phyloP scores from a whole-genome alignment of 331 rosid species.

The Malus hybrid region DNA sequence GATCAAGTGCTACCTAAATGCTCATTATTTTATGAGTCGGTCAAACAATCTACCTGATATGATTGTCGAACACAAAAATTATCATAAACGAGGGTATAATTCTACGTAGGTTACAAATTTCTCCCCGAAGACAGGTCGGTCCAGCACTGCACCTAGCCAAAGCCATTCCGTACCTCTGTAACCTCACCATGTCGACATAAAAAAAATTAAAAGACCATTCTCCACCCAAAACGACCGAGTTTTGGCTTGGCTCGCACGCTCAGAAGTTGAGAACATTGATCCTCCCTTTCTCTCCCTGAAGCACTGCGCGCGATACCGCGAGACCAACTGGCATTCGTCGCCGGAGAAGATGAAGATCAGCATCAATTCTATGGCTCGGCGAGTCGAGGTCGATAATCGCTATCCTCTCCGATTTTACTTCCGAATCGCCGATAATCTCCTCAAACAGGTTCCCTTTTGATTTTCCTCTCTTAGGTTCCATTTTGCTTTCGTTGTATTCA shows the following conservation, averaged over 20 bases:
- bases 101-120: too few species aligned
- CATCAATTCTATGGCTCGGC: slow-evolving; percentile 56
- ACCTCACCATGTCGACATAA: slow-evolving; percentile 32
- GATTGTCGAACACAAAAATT: neutral
- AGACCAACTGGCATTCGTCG: slow-evolving; percentile 20
- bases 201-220: neutral
- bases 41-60: neutral
- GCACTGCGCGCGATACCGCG: neutral
- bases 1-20: neutral
- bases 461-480: neutral
- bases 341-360: slow-evolving; percentile 58
- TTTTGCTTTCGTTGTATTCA: neutral
- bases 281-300: neutral
- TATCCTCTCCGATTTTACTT: slow-evolving; percentile 75
- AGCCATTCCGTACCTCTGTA: neutral
- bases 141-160: neutral
- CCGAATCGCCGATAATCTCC: slow-evolving; percentile 89
- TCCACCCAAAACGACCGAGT: slow-evolving; percentile 8
- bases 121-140: neutral
- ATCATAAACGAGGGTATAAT: too few species aligned
- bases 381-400: slow-evolving; percentile 70
- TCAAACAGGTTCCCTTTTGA: slow-evolving; percentile 58
- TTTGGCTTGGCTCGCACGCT: neutral
- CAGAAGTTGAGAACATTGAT: neutral
- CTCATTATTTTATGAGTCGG: neutral